Percentiles rank a stretch among this genome's conserved stretches.
phyloP scores from a whole-genome alignment of 352 stramenopile genomes.

The Elongisporangium anandrum region DNA sequence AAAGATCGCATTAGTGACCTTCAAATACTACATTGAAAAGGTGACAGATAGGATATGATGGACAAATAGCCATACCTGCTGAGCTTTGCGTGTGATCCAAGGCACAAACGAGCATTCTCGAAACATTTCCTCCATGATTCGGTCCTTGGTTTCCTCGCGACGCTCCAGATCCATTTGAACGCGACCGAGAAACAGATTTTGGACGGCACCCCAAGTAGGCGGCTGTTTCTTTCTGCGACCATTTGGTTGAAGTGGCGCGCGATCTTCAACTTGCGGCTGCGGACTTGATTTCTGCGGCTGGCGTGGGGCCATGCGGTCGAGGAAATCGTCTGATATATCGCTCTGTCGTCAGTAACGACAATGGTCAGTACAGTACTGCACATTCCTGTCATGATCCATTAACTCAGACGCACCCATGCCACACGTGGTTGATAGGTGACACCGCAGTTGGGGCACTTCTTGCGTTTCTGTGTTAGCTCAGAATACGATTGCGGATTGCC shows the following conservation, averaged over 20 bases:
- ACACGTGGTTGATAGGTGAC: conserved; percentile 61
- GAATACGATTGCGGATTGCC: conserved; percentile 72
- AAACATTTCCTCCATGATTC: conserved; percentile 47
- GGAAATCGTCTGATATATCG: conserved; percentile 57
- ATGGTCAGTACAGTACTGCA: background rate
- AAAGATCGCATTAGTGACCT: background rate
- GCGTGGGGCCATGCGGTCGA: conserved; percentile 47
- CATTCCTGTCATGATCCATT: background rate
- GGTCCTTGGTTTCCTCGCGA: conserved; percentile 38
- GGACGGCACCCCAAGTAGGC: conserved; percentile 41
- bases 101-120: conserved; percentile 55
- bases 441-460: conserved; percentile 76
- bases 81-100: conserved; percentile 38
- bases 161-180: conserved; percentile 58
- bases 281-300: conserved; percentile 5
- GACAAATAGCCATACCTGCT: conserved; percentile 11
- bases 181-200: conserved; percentile 60
- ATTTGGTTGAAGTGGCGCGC: background rate
- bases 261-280: background rate
- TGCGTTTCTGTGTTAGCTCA: conserved; percentile 74
- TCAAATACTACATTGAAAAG: too few species aligned
- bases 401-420: conserved; percentile 41
- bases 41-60: too few species aligned
- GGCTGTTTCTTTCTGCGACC: background rate
- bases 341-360: conserved; percentile 17